phyloP scores from a whole-genome alignment of 1,139 yeast species.

The Geotrichum histeridarum region DNA sequence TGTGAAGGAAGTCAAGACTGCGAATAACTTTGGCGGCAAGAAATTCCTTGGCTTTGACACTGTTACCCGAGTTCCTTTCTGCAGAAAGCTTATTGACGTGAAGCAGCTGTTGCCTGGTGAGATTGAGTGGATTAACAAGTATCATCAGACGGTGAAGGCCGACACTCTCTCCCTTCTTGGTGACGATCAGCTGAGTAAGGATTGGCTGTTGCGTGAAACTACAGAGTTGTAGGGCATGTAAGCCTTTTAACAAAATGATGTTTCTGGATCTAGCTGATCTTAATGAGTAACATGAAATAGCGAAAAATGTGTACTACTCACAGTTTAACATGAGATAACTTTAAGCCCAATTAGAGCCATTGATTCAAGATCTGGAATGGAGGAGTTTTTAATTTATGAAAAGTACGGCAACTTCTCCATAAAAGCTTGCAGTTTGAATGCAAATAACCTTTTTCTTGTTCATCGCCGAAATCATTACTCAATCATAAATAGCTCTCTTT shows the following conservation, averaged over 20 bases:
- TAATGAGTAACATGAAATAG: neutral
- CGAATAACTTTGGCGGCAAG: conserved; percentile 44
- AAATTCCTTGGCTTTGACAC: conserved; percentile 74
- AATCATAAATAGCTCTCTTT: too few species aligned
- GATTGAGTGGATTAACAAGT: conserved; percentile 59
- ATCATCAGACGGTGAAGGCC: conserved; percentile 60
- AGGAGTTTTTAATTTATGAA: too few species aligned
- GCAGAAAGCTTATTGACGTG: conserved; percentile 59
- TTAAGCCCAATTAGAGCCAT: neutral
- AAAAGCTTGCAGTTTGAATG: too few species aligned
- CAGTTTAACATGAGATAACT: too few species aligned
- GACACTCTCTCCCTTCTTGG: conserved; percentile 47
- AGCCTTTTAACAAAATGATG: neutral
- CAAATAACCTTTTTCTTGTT: too few species aligned
- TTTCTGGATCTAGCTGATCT: neutral
- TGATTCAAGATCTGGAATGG: neutral
- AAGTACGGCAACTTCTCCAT: too few species aligned
- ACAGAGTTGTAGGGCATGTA: neutral
- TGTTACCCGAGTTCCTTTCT: conserved; percentile 82
- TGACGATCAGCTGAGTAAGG: conserved; percentile 41
- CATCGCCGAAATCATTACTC: too few species aligned
- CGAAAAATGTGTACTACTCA: neutral
- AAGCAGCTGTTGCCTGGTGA: conserved; percentile 59
- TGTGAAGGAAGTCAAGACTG: conserved; percentile 48
- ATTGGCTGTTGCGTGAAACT: conserved; percentile 17